Percentiles rank a stretch among this genome's conserved stretches.
Evolutionary conservation across 2,329 filamentous ascomycete genomes (phyloP).

Genomic region (Colletotrichum neosansevieriae): DNA sequence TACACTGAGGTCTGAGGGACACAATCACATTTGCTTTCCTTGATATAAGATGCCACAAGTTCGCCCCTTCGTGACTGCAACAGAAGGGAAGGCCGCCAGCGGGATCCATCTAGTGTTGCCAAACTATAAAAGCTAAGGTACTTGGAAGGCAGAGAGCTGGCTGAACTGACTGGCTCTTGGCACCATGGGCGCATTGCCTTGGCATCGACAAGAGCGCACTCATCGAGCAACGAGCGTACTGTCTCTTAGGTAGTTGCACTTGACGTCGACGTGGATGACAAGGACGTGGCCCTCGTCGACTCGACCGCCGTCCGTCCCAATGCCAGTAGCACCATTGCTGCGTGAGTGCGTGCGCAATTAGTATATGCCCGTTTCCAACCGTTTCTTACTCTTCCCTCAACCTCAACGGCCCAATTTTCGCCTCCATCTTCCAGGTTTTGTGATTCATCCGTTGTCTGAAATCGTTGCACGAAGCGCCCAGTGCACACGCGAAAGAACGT

Average conservation of each 20-base stretch:
- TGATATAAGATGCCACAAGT: too few relatives aligned
- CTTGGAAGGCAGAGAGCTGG: too few relatives aligned
- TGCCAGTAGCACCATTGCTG: background rate
- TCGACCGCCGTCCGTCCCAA: constrained; percentile 1
- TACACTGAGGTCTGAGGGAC: background rate
- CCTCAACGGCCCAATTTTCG: constrained; percentile 13
- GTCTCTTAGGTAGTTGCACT: background rate
- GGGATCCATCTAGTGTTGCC: too few relatives aligned
- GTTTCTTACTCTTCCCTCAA: background rate
- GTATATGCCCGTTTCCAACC: background rate
- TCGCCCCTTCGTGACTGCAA: too few relatives aligned
- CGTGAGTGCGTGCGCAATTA: too few relatives aligned
- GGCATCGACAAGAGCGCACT: constrained; percentile 15
- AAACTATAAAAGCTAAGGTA: too few relatives aligned
- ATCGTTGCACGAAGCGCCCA: constrained; percentile 24
- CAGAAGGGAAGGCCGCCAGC: too few relatives aligned
- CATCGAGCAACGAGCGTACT: background rate
- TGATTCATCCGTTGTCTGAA: constrained; percentile 32
- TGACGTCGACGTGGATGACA: constrained; percentile 23
- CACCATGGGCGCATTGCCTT: constrained; percentile 28
- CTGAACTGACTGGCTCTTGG: constrained; percentile 22
- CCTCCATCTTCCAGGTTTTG: constrained; percentile 16
- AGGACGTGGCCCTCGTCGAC: constrained; percentile 19
- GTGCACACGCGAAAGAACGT: constrained; percentile 24
- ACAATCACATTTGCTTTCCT: too few relatives aligned